phyloP scores from a whole-genome alignment of 2,329 filamentous ascomycete species.

The Triangularia setosa region DNA sequence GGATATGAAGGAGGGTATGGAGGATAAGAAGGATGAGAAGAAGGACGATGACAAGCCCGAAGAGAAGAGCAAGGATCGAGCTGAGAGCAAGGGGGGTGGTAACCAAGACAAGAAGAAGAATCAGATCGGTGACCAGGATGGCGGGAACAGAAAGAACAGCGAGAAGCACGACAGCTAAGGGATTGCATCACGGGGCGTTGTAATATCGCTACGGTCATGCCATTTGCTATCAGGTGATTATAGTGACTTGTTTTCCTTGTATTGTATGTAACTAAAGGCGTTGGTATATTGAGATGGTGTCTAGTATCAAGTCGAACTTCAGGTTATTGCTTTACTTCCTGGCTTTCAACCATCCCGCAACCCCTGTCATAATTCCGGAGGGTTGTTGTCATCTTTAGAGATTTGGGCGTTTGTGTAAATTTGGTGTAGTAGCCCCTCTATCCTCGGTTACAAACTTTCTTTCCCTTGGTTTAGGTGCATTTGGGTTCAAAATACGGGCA shows the following conservation, averaged over 20 bases:
- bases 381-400: too few species aligned
- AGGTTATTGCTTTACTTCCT: too few species aligned
- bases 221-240: background rate
- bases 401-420: too few species aligned
- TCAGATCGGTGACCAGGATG: background rate
- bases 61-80: background rate
- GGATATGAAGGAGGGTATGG: too few species aligned
- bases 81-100: constrained; percentile 12
- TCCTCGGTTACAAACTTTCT: too few species aligned
- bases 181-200: background rate
- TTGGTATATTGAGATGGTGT: too few species aligned
- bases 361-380: too few species aligned
- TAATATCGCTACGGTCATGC: background rate
- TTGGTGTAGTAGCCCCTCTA: too few species aligned
- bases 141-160: background rate
- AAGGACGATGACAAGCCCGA: constrained; percentile 5
- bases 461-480: too few species aligned
- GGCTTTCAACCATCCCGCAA: too few species aligned
- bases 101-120: background rate
- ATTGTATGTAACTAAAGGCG: background rate
- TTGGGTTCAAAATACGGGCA: too few species aligned
- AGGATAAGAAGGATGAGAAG: background rate
- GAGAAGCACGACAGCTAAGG: background rate
- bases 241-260: background rate
- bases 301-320: too few species aligned